Percentiles rank a stretch among this genome's conserved stretches.
phyloP scores from a whole-genome alignment of 257 asterid species.

The Solanum pinnatisectum region DNA sequence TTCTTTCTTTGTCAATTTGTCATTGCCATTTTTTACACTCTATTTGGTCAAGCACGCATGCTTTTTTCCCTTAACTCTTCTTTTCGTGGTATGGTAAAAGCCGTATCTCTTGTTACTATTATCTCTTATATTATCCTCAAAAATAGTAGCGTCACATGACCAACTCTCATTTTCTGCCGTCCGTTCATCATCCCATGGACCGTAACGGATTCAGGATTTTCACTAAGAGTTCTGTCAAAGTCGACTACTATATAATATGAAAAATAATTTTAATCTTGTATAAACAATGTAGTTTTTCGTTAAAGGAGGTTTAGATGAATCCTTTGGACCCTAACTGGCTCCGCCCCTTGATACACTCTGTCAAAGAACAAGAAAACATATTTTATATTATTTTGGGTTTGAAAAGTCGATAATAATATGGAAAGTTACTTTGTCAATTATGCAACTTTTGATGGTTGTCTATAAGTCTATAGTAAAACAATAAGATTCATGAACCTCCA shows the following conservation, averaged over 20 bases:
- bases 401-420: slow-evolving; percentile 3
- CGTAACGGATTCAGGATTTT: background rate
- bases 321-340: background rate
- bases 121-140: background rate
- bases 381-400: background rate
- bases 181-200: slow-evolving; percentile 6
- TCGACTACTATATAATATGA: background rate
- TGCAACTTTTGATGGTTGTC: background rate
- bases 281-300: accelerated
- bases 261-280: background rate
- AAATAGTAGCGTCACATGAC: background rate
- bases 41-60: slow-evolving; percentile 23
- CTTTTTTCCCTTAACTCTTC: background rate
- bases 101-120: slow-evolving; percentile 13
- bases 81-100: slow-evolving; percentile 26
- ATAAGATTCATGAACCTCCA: background rate
- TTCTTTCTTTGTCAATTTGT: background rate
- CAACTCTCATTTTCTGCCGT: slow-evolving; percentile 5
- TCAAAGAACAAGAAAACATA: background rate
- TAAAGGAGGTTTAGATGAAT: background rate
- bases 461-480: background rate
- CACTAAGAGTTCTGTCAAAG: background rate
- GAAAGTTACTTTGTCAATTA: background rate
- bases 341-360: background rate
- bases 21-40: background rate